Conservation (phyloP, 169 alveolate genomes). For the Babesia gibsoni region DNA sequence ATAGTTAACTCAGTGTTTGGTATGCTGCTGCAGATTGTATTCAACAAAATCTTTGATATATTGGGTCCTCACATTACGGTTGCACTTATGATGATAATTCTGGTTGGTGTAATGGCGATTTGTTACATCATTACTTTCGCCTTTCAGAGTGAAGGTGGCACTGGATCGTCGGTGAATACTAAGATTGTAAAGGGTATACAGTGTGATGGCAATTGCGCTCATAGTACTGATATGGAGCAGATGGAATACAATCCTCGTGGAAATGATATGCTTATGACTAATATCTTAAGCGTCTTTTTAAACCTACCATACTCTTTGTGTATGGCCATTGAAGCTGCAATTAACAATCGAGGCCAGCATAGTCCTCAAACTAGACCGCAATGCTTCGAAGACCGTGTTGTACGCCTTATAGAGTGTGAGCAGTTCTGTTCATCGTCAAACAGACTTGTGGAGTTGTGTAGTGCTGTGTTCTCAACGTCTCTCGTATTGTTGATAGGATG, state of each 20-base stretch:
- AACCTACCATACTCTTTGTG: slow-evolving; percentile 9
- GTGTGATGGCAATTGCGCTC: neutral
- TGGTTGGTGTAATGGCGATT: slow-evolving; percentile 11
- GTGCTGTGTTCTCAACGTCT: slow-evolving; percentile 7
- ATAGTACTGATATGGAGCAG: neutral
- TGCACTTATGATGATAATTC: slow-evolving; percentile 9
- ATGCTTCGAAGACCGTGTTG: neutral
- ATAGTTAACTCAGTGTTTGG: slow-evolving; percentile 9
- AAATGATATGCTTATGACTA: neutral
- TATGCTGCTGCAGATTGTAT: neutral
- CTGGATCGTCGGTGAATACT: too few species aligned
- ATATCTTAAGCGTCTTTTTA: slow-evolving; percentile 7
- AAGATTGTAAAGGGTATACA: too few species aligned
- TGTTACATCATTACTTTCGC: slow-evolving; percentile 17
- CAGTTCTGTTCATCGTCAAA: neutral
- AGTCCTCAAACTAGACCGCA: neutral
- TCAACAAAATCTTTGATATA: slow-evolving; percentile 11
- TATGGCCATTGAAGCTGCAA: slow-evolving; percentile 5
- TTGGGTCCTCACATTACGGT: slow-evolving; percentile 22
- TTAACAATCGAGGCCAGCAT: slow-evolving; percentile 2
- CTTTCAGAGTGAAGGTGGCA: too few species aligned
- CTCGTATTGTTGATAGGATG: slow-evolving; percentile 15
- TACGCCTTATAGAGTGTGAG: slow-evolving; percentile 1
- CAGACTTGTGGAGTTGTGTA: slow-evolving; percentile 22
- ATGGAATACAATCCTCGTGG: slow-evolving; percentile 19